Conservation (phyloP, 768 basidiomycete species). For the Infundibulicybe gibba region DNA sequence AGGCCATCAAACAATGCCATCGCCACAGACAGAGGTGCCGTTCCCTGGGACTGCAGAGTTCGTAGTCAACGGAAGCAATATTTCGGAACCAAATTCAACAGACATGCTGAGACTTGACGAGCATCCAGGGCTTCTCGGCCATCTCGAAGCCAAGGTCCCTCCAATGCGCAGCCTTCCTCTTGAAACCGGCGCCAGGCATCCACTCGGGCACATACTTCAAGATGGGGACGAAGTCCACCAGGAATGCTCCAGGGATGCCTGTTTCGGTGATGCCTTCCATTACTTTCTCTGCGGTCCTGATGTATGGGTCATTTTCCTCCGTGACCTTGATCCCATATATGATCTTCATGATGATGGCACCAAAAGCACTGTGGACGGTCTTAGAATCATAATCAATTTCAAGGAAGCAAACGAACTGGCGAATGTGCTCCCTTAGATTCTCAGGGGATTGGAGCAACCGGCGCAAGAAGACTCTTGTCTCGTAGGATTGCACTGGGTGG, state of each 20-base stretch:
- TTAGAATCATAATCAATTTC: too few relatives aligned
- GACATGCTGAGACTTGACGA: too few relatives aligned
- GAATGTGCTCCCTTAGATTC: conserved; percentile 8
- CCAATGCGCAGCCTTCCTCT: conserved; percentile 33
- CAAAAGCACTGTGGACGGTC: neutral
- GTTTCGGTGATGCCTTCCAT: neutral
- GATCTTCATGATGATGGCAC: conserved; percentile 1
- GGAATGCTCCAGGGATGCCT: conserved; percentile 7
- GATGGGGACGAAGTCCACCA: conserved; percentile 15
- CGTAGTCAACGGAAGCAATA: too few relatives aligned
- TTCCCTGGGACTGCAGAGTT: neutral
- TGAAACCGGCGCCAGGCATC: conserved; percentile 46
- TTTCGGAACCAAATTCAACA: too few relatives aligned
- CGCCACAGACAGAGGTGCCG: neutral
- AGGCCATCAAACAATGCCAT: conserved; percentile 1
- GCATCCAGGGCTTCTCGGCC: too few relatives aligned
- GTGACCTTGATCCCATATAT: conserved; percentile 5
- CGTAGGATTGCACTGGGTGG: conserved; percentile 17
- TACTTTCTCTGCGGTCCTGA: conserved; percentile 2
- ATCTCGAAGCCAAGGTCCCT: conserved; percentile 25
- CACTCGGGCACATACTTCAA: conserved; percentile 42
- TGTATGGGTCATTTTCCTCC: conserved; percentile 1
- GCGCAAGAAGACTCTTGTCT: conserved; percentile 16
- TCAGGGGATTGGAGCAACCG: conserved; percentile 11
- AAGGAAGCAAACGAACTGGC: conserved; percentile 3